These are phyloP conservation scores for Colletotrichum plurivorum DNA, from an alignment of 2,329 filamentous ascomycete species.

Conservation along the genomic window DNA sequence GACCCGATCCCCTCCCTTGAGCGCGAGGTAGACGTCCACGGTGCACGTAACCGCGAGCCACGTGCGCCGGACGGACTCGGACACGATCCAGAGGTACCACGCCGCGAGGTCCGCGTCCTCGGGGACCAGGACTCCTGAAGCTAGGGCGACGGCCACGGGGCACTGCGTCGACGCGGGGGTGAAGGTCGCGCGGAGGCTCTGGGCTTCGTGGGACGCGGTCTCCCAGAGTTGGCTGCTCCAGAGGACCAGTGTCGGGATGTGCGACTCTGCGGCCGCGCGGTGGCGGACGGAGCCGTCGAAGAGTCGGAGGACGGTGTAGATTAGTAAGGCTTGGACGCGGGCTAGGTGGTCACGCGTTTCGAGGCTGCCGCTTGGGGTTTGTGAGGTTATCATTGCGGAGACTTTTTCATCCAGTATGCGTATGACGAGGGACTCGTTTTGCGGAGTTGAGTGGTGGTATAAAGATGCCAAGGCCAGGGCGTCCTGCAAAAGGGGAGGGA, in stretches of 20 bases:
- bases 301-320: conserved; percentile 45
- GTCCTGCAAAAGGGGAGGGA: conserved; percentile 45
- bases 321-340: conserved; percentile 44
- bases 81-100: conserved; percentile 50
- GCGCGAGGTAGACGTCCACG: conserved; percentile 40
- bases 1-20: too few relatives aligned
- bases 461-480: conserved; percentile 43
- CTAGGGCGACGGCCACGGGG: not conserved
- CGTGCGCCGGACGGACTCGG: conserved; percentile 49
- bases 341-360: conserved; percentile 41
- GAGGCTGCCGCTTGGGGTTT: conserved; percentile 20
- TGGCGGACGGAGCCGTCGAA: conserved; percentile 44
- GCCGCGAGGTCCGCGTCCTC: conserved; percentile 33
- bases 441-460: conserved; percentile 44
- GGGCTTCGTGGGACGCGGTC: conserved; percentile 37
- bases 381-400: conserved; percentile 32
- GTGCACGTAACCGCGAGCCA: conserved; percentile 45
- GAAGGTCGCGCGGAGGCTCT: conserved; percentile 2
- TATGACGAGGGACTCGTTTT: conserved; percentile 43
- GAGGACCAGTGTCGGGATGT: conserved; percentile 36
- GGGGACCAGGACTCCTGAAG: not conserved
- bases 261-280: conserved; percentile 43
- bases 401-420: conserved; percentile 44
- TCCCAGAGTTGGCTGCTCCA: conserved; percentile 42
- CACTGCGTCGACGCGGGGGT: conserved; percentile 18